These are phyloP conservation scores for Fraxinus velutina DNA, from an alignment of 305 asterid species.

Conservation along the genomic window DNA sequence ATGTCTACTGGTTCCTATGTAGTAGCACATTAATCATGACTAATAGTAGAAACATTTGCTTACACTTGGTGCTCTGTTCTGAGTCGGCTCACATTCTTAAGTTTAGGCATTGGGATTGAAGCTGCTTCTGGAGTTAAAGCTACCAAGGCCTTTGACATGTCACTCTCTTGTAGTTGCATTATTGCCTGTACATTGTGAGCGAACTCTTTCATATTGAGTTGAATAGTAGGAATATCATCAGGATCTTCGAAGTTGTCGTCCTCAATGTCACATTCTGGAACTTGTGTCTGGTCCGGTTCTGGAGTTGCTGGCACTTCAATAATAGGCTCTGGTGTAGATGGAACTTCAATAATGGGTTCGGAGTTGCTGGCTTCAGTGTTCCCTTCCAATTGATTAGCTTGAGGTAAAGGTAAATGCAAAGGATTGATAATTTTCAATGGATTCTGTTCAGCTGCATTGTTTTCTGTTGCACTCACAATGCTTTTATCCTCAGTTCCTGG, in stretches of 20 bases:
- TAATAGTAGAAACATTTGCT: slow-evolving; percentile 37
- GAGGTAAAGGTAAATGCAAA: slow-evolving; percentile 60
- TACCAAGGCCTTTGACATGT: slow-evolving; percentile 87
- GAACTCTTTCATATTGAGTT: slow-evolving; percentile 78
- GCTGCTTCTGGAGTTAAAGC: slow-evolving; percentile 86
- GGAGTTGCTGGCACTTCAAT: slow-evolving; percentile 73
- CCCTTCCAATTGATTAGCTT: slow-evolving; percentile 30
- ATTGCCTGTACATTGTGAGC: slow-evolving; percentile 71
- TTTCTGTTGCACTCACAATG: slow-evolving; percentile 47
- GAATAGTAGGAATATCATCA: slow-evolving; percentile 83
- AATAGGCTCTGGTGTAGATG: slow-evolving; percentile 37
- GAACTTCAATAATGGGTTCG: slow-evolving; percentile 47
- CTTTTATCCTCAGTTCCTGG: slow-evolving; percentile 89
- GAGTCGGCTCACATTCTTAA: slow-evolving; percentile 79
- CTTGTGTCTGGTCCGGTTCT: slow-evolving; percentile 47
- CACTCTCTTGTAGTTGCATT: slow-evolving; percentile 60
- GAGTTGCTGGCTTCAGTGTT: slow-evolving; percentile 36
- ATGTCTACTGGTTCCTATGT: slow-evolving; percentile 10
- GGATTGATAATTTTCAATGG: slow-evolving; percentile 38
- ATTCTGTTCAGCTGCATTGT: slow-evolving; percentile 40
- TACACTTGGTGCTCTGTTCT: slow-evolving; percentile 99
- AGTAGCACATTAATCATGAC: slow-evolving; percentile 7
- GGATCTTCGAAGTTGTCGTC: slow-evolving; percentile 53
- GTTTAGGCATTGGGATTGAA: slow-evolving; percentile 89
- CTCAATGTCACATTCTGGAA: slow-evolving; percentile 61